Base-by-base conservation (phyloP, 176 grass and related monocot genomes). In the Puya raimondii region DNA sequence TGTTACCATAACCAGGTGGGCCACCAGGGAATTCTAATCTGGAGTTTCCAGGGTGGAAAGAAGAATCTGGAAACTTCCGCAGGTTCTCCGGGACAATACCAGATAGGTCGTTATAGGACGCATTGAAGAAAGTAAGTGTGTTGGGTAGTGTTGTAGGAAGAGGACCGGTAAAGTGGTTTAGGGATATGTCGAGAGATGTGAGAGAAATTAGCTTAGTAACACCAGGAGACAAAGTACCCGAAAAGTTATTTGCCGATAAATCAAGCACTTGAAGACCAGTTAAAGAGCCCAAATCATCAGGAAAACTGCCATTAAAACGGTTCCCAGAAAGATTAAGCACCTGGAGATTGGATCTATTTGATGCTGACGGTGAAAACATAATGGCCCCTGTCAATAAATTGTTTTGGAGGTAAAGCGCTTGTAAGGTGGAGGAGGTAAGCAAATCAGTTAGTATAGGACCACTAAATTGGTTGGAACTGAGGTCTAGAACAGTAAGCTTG, bases 11-110 rank as follows among this genome's bases (percentile, higher is more conserved):
- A 72, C 85, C 87, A 66, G 80, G 49, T 68, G 86, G 69, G 75
- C 72, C 71, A 72, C 76, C 57, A 75, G 95, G 95, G 72, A 88
- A 77, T 20, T 86, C 87, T 75, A 99, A 71, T 53, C 84, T 93
- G 15, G 90, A 79, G 80, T 99, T 99, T 49, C 95, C 95, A 16
- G 95, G 95, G 68, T 99, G 95, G 90, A 99, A 99, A 54, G 90
- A 90, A 78, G 95, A 99, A 64, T 94, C 90, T 49, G 95, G 87
- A 71, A 99, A 99, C 78, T 82, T 94, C 73, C 90, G 85, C 72
- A 99, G 81, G 64, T 94, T 99, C 64, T 85, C 65, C 18, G 95
- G 90, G 47, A 99, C 90, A 17, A 90, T 71, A 76, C 95, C 95
- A 65, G 95, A 99, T 64, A 99, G 67, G 69, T 94, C 90, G 56